Conservation (phyloP, 495 filamentous ascomycete species). For the Choiromyces venosus region DNA sequence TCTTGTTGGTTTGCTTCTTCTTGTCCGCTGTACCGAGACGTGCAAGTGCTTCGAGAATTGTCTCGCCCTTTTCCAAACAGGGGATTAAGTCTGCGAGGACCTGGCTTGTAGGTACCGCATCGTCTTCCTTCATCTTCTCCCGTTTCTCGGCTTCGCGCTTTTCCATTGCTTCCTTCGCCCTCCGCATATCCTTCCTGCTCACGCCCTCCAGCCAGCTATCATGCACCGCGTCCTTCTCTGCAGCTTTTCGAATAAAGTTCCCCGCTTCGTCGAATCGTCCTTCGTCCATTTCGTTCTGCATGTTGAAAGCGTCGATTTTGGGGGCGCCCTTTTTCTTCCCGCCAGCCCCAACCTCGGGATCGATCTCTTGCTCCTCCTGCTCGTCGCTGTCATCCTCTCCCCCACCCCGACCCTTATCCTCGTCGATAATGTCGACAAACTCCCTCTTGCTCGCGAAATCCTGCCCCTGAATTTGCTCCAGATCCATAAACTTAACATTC, state of each 20-base stretch:
- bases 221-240: conserved; percentile 82
- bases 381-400: conserved; percentile 45
- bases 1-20: conserved; percentile 59
- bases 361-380: conserved; percentile 61
- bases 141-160: conserved; percentile 72
- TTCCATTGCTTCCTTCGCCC: conserved; percentile 79
- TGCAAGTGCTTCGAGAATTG: conserved; percentile 79
- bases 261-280: conserved; percentile 83
- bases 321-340: conserved; percentile 89
- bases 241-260: conserved; percentile 85
- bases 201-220: conserved; percentile 89
- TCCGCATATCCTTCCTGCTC: conserved; percentile 86
- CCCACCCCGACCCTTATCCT: conserved; percentile 42
- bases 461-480: conserved; percentile 79
- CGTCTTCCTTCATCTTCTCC: conserved; percentile 62
- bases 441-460: conserved; percentile 51
- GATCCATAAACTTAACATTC: conserved; percentile 67
- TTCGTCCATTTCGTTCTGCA: conserved; percentile 84
- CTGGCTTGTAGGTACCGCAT: conserved; percentile 68
- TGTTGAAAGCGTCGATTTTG: conserved; percentile 95
- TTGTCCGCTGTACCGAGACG: conserved; percentile 66
- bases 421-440: conserved; percentile 35
- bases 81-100: conserved; percentile 65
- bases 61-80: conserved; percentile 74
- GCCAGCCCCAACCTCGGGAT: conserved; percentile 77